Percentiles rank a stretch among this genome's conserved stretches.
phyloP scores from a whole-genome alignment of 805 yeast genomes.

The Suhomyces sp. region DNA sequence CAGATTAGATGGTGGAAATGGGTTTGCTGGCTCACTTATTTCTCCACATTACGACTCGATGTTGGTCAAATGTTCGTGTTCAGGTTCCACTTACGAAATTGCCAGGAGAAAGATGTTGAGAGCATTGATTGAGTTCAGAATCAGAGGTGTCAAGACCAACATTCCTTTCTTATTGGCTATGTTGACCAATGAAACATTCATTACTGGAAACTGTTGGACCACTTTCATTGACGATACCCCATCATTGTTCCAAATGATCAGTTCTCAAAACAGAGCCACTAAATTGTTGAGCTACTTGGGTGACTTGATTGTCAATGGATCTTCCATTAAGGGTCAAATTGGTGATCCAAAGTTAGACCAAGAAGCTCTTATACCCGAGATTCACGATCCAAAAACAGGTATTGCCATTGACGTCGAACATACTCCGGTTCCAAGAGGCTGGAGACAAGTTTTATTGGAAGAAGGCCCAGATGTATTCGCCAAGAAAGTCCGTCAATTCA shows the following conservation, averaged over 20 bases:
- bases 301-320: constrained; percentile 93
- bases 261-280: constrained; percentile 95
- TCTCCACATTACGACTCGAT: constrained; percentile 97
- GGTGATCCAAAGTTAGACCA: constrained; percentile 82
- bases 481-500: constrained; percentile 73
- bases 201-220: constrained; percentile 91
- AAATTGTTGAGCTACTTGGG: constrained; percentile 88
- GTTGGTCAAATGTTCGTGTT: constrained; percentile 95
- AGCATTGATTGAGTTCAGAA: constrained; percentile 94
- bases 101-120: constrained; percentile 97
- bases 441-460: constrained; percentile 84
- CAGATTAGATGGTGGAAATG: constrained; percentile 97
- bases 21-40: constrained; percentile 93
- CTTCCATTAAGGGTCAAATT: constrained; percentile 91
- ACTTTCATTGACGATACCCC: constrained; percentile 99
- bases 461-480: constrained; percentile 92
- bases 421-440: constrained; percentile 66
- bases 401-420: constrained; percentile 55
- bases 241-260: constrained; percentile 86
- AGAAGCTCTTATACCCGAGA: constrained; percentile 71
- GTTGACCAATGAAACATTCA: constrained; percentile 85
- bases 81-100: constrained; percentile 96
- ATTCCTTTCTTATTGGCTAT: constrained; percentile 93
- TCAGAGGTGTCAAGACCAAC: constrained; percentile 98
- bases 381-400: constrained; percentile 62